Evolutionary conservation across 1,284 basidiomycete genomes (phyloP), one percentile per base, ranked within the genome.

Genomic region (Heterobasidion irregulare): DNA sequence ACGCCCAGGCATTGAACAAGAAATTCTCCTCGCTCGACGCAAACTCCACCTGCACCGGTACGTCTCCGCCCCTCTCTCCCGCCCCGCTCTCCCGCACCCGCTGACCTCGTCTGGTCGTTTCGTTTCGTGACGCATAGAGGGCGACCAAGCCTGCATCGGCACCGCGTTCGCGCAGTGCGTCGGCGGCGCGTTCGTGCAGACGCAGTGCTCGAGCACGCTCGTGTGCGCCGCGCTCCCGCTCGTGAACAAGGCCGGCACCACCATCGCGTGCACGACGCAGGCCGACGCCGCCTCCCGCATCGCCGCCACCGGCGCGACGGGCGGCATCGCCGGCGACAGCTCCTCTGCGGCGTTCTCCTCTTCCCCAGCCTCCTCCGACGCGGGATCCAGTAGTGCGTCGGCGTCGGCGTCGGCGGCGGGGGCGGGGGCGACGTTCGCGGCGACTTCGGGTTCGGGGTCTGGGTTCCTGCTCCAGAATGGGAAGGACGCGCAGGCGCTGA

Each of bases 191-290:
- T 82, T 80, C 58, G 69, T 67, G 0, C 54, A 70, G 45, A 72
- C 72, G 7, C 59, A 63, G 0, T 84, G 82, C 61, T 68, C 66
- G 6, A 64, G 66, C 35, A 66, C 67, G 1, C 63, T 70, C 15
- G 67, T 65, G 18, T 85, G 83, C 65, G 71, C 73, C 44, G 80
- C 80, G 6, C 75, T 84, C 50, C 82, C 83, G 26, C 73, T 84
- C 52, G 80, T 83, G 41, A 82, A 83, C 68, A 70, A 65, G 54
- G 61, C 70, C 6, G 83, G 82, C 46, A 84, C 82, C 8, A 77
- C 75, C 34, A 68, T 83, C 59, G 71, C 80, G 34, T 86, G 83
- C 67, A 74, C 74, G 44, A 80, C 78, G 13, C 53, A 66, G 46
- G 69, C 70, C 26, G 83, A 84, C 64, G 79, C 78, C 10, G 57